A percentile compares a stretch with the other conserved stretches of the same genome.
phyloP scores from a whole-genome alignment of 2,329 filamentous ascomycete genomes.

The Cadophora luteo-olivacea region DNA sequence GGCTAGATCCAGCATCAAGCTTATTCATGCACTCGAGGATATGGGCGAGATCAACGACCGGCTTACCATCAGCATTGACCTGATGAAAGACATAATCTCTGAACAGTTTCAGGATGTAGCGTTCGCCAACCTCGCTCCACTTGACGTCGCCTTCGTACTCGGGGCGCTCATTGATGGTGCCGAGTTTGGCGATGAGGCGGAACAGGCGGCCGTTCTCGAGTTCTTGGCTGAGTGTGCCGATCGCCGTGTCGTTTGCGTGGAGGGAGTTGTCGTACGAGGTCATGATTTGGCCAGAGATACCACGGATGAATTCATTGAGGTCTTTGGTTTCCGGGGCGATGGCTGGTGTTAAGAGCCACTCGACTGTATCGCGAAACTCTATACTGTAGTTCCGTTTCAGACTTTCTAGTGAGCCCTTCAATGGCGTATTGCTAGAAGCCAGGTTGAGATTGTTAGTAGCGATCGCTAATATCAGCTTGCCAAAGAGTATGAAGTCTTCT shows the following conservation, averaged over 20 bases:
- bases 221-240: constrained; percentile 75
- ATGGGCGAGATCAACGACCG: constrained; percentile 86
- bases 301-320: constrained; percentile 79
- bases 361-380: constrained; percentile 78
- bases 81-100: constrained; percentile 98
- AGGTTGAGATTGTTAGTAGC: constrained; percentile 69
- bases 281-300: constrained; percentile 79
- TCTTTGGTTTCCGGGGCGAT: constrained; percentile 66
- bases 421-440: constrained; percentile 47
- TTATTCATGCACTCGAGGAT: constrained; percentile 89
- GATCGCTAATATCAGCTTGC: constrained; percentile 82
- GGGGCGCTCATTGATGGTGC: constrained; percentile 86
- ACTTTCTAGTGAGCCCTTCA: constrained; percentile 78
- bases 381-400: constrained; percentile 78
- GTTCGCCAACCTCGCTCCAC: constrained; percentile 93
- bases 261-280: constrained; percentile 78
- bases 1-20: constrained; percentile 86
- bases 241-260: constrained; percentile 79
- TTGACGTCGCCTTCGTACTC: constrained; percentile 78
- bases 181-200: constrained; percentile 81
- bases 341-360: constrained; percentile 79
- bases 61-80: constrained; percentile 82
- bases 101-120: constrained; percentile 93
- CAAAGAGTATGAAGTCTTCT: constrained; percentile 86
- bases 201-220: constrained; percentile 89